Base-by-base conservation (phyloP, 2,329 filamentous ascomycete species). In the Celoporthe dispersa region DNA sequence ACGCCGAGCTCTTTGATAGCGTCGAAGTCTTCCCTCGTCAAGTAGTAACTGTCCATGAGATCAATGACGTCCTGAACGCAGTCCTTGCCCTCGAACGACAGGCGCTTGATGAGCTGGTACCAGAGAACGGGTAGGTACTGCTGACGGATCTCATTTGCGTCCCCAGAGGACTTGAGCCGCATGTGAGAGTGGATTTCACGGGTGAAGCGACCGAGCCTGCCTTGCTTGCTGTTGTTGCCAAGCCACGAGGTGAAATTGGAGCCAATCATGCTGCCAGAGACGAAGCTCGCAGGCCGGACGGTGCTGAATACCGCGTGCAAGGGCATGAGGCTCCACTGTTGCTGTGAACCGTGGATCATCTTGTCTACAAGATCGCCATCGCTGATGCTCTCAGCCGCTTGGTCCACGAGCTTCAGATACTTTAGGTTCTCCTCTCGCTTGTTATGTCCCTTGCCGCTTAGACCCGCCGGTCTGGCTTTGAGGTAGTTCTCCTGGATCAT, bases 401-500 rank as follows among this genome's bases (percentile, higher is more conserved):
- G 88, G 73, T 97, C 94, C 31, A 91, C 88, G 9, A 98, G 84
- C 79, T 98, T 94, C 9, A 99, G 86, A n/a, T 90, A 83, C 79
- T 97, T 97, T 67, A 98, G 83, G 37, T 88, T 91, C 73, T 90
- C 87, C 79, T 95, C 91, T 73, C 88, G 89, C 70, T 87, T 88
- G 53, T 84, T 84, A 78, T 90, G 91, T 28, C 83, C 81, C 62
- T 83, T 82, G 65, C 84, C 85, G 71, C 84, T 87, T 3, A 92
- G 83, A 16, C 92, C 84, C 5, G 81, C 85, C 3, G 96, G 96
- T 71, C 90, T 93, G 1, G 94, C 94, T 73, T 90, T 91, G 16
- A 99, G 86, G 75, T 99, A 99, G 78, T 99, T 99, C 80, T 99
- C 97, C 79, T 99, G 96, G 62, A 99, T 90, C 96, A 99, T 98